A percentile compares a stretch with the other conserved stretches of the same genome.
phyloP scores from a whole-genome alignment of 306 rosid genomes.

The Malus asiatica region DNA sequence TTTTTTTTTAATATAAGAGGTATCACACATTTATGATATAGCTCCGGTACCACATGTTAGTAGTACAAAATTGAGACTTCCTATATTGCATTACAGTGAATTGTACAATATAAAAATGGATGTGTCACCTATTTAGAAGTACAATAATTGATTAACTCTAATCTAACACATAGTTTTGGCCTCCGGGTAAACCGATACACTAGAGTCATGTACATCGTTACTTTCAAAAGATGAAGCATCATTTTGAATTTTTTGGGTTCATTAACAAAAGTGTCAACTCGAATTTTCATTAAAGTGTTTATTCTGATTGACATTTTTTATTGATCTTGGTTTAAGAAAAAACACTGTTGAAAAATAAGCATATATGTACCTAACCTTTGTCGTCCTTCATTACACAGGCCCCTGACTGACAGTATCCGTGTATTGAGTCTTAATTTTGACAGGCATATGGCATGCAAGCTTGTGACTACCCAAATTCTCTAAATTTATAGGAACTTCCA shows the following conservation, averaged over 20 bases:
- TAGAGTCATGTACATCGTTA: background rate
- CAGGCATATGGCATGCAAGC: background rate
- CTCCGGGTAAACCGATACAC: rapidly evolving
- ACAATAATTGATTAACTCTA: no score
- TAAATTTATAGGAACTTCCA: background rate
- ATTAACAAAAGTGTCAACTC: background rate
- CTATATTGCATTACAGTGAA: no score
- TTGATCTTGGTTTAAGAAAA: background rate
- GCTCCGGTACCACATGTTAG: no score
- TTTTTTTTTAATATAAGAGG: no score
- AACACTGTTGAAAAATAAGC: background rate
- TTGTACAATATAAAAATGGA: no score
- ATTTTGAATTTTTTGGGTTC: background rate
- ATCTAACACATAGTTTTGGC: background rate
- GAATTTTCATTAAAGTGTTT: background rate
- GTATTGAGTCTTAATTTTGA: background rate
- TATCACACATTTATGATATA: no score
- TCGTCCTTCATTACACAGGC: background rate
- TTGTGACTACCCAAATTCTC: background rate
- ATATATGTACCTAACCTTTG: background rate
- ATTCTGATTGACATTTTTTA: background rate
- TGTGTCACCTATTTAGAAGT: background rate
- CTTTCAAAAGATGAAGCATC: background rate
- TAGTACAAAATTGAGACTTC: no score
- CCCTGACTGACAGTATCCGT: background rate